Evolutionary conservation across 1,139 yeast species (phyloP).

Genomic region (Saccharomyces hybrid): DNA sequence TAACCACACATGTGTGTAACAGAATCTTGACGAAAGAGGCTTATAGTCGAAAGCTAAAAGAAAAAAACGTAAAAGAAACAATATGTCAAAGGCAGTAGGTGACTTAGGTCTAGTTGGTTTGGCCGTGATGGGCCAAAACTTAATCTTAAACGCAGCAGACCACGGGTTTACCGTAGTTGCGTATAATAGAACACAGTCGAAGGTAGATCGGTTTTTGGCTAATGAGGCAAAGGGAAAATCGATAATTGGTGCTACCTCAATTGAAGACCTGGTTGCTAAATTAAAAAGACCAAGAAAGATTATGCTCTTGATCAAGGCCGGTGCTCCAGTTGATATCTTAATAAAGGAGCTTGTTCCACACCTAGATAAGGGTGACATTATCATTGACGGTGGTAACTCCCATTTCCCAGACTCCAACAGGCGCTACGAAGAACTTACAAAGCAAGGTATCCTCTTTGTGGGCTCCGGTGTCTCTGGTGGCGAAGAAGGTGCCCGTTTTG

Average conservation of each 20-base stretch:
- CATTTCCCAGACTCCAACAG: conserved; percentile 98
- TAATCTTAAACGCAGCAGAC: conserved; percentile 96
- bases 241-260: conserved; percentile 90
- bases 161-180: conserved; percentile 97
- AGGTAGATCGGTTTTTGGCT: conserved; percentile 87
- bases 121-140: conserved; percentile 99
- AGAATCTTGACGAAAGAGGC: neutral
- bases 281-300: conserved; percentile 97
- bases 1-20: neutral
- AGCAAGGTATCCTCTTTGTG: conserved; percentile 83
- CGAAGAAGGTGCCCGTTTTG: conserved; percentile 99
- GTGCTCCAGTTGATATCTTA: conserved; percentile 87
- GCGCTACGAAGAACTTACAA: conserved; percentile 82
- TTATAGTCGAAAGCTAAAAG: neutral
- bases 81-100: conserved; percentile 15
- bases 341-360: conserved; percentile 82
- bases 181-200: conserved; percentile 93
- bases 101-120: conserved; percentile 98
- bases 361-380: conserved; percentile 94
- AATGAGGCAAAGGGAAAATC: conserved; percentile 97
- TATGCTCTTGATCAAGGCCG: conserved; percentile 92
- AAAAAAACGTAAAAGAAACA: neutral
- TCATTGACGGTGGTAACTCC: conserved; percentile 99
- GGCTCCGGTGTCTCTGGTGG: conserved; percentile 99
- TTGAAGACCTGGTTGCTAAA: conserved; percentile 79